Conservation (phyloP, 2,329 filamentous ascomycete genomes). For the Dactylonectria estremocensis region DNA sequence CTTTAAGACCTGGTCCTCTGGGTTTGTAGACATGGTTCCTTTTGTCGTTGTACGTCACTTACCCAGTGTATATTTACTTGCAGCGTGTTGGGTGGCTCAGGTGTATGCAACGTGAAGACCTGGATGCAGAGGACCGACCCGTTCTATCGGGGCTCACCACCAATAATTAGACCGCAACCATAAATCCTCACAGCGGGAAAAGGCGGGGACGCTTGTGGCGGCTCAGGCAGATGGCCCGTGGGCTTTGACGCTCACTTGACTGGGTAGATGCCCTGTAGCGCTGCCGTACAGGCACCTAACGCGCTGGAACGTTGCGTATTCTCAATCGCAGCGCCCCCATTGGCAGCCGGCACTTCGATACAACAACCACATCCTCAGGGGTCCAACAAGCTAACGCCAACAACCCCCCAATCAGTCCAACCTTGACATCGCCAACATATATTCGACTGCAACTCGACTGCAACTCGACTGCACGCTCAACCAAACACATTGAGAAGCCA, state of each 20-base stretch:
- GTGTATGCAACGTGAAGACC: conserved; percentile 34
- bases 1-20: conserved; percentile 35
- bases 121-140: background rate
- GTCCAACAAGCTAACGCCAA: no score
- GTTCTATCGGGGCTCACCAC: background rate
- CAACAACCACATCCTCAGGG: background rate
- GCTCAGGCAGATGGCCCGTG: background rate
- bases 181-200: background rate
- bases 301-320: conserved; percentile 52
- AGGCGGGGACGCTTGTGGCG: no score
- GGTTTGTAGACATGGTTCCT: conserved; percentile 34
- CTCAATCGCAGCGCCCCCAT: conserved; percentile 42
- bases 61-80: background rate
- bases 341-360: conserved; percentile 31
- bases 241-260: background rate
- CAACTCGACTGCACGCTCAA: background rate
- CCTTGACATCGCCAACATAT: conserved; percentile 14
- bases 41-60: background rate
- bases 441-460: no score
- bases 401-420: conserved; percentile 3
- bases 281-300: conserved; percentile 19
- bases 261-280: conserved; percentile 1
- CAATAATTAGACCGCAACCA: background rate
- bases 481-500: conserved; percentile 3
- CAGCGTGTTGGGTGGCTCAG: background rate